phyloP scores from a whole-genome alignment of 2,329 filamentous ascomycete genomes.

The Tolypocladium album region DNA sequence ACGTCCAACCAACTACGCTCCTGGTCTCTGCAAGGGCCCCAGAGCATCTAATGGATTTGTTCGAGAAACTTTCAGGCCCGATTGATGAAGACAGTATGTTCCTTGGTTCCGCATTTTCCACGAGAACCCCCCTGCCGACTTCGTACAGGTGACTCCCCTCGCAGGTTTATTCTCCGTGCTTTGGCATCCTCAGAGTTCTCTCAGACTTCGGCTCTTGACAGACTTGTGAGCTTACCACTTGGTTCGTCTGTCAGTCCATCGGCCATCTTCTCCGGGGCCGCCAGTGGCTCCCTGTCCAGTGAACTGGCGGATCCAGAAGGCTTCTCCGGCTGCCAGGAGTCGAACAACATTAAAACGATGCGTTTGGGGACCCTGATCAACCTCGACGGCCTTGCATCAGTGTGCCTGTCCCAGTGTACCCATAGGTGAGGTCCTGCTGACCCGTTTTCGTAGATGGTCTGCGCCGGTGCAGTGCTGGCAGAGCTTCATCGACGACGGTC shows the following conservation, averaged over 20 bases:
- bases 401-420: conserved; percentile 17
- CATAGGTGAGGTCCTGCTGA: conserved; percentile 3
- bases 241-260: conserved; percentile 5
- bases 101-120: neutral
- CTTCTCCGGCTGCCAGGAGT: neutral
- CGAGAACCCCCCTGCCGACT: neutral
- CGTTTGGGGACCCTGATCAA: conserved; percentile 62
- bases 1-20: conserved; percentile 44
- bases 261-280: conserved; percentile 10
- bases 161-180: conserved; percentile 42
- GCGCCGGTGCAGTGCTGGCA: conserved; percentile 75
- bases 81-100: neutral
- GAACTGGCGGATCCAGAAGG: neutral
- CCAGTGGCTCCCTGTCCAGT: neutral
- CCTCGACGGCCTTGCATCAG: conserved; percentile 61
- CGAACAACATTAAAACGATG: conserved; percentile 42
- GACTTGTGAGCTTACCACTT: conserved; percentile 38
- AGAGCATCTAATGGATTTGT: conserved; percentile 21
- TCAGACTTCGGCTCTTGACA: conserved; percentile 54
- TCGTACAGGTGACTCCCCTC: neutral
- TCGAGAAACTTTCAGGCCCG: conserved; percentile 12
- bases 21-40: conserved; percentile 39
- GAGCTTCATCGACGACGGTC: conserved; percentile 57
- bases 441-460: conserved; percentile 50
- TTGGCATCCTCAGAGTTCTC: conserved; percentile 64